A percentile compares a stretch with the other conserved stretches of the same genome.
Evolutionary conservation across 31 red algal genomes (phyloP).

Genomic region (Odonthalia washingtoniensis): DNA sequence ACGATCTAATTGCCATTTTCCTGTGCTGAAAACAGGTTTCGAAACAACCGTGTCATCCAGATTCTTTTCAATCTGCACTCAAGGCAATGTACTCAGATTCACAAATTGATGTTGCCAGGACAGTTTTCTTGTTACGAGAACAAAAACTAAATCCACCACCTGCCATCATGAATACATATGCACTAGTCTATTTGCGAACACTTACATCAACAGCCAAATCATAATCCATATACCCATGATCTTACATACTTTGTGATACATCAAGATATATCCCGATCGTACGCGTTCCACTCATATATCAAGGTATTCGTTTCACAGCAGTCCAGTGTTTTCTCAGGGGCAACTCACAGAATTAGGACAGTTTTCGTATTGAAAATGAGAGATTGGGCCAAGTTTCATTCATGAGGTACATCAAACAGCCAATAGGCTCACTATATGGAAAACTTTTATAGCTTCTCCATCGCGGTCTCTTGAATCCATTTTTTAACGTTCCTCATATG

Average conservation of each 20-base stretch:
- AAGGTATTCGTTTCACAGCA: background rate
- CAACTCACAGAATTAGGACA: background rate
- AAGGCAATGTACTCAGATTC: background rate
- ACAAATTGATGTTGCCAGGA: background rate
- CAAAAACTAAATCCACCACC: conserved; percentile 5
- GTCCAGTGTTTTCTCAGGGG: background rate
- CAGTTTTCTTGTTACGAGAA: background rate
- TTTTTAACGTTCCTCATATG: no score
- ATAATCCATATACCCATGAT: conserved; percentile 37
- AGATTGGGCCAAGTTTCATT: background rate
- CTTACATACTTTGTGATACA: background rate
- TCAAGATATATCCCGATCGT: background rate
- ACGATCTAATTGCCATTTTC: background rate
- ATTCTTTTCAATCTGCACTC: background rate
- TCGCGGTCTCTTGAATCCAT: no score
- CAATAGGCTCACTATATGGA: background rate
- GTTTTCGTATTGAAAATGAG: background rate
- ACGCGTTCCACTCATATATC: background rate
- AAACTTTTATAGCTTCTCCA: no score
- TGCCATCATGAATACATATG: conserved; percentile 26
- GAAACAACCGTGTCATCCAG: background rate
- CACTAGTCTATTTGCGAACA: conserved; percentile 38
- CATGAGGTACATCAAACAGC: background rate
- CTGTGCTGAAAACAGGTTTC: background rate
- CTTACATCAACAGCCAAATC: conserved; percentile 43